Base-by-base conservation (phyloP, 2,329 filamentous ascomycete species). In the Seiridium unicorne region DNA sequence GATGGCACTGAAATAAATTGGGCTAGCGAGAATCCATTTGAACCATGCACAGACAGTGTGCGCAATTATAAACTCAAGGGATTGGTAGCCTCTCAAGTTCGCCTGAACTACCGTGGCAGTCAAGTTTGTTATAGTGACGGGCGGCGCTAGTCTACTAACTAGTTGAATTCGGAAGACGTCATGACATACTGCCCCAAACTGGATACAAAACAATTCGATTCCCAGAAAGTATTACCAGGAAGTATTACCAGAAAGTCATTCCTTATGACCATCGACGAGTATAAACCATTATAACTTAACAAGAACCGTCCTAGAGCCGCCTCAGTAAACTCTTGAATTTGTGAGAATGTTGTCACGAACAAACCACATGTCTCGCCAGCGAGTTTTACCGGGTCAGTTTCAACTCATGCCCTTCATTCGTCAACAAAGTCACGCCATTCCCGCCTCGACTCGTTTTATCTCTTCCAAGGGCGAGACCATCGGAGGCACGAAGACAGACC, bases 401-500 rank as follows among this genome's bases (percentile, higher is more conserved):
- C 18, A 10, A 9, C 7, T n/a, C 10, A 8, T n/a, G 31, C 11
- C 34, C 5, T 34, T 10, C 49, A 34, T 2, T 3, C 3, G 35
- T 38, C 49, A 9, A 26, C 13, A 13, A 32, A 34, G 4, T 34
- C 10, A 5, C 4, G 9, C 5, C 3, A n/a, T n/a, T 3, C 49
- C 13, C 32, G 31, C 49, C 32, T 36, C 32, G 11, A 7, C 2
- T 53, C 49, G 31, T 40, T 42, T 42, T 7, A 42, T 35, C 26
- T 49, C 47, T 10, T 49, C 47, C 5, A 53, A 35, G 13, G 34
- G 34, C 11, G 49, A 53, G 13, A 53, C 49, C 8, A 34, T 53
- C 34, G 49, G 49, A 8, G 49, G 49, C 34, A 53, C 49, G 31
- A 53, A 53, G 49, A 53, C 49, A 34, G 49, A 53, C 49, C 49